Base-by-base conservation (phyloP, 192 early-diverging fungal genomes). In the Coemansia sp. region DNA sequence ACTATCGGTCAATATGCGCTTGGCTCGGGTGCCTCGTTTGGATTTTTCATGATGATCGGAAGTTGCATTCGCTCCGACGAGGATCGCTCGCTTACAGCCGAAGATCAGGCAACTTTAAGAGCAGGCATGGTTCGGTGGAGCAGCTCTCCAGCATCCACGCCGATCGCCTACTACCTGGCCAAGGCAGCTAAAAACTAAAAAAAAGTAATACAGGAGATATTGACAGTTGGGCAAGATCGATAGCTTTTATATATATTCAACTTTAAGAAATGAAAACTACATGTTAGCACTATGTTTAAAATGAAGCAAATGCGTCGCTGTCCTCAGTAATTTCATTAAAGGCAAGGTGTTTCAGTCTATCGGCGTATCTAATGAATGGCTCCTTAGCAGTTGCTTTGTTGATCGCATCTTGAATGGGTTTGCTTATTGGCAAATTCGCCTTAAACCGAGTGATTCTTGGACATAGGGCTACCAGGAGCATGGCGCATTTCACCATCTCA, bases 21-120 rank as follows among this genome's bases (percentile, higher is more conserved):
- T 44, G 86, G 89, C 2, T 92, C 91, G 47, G 91, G 90, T 15
- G 91, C 91, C n/a, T 91, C 89, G 33, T 94, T 94, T 82, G 92
- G 90, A 22, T 90, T 92, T 63, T 94, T 94, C 62, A 92, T 94
- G 91, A 85, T 87, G 86, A 88, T 87, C 42, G 86, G 86, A 46
- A 87, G 86, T 71, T 81, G 79, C 34, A 87, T 87, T 68, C 86
- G 86, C 38, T 72, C 79, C 2, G 79, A 87, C 36, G 78, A 73
- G 9, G 63, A 78, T 54, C 57, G 61, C 24, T 40, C 20, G 65
- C 68, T 84, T 33, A 72, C 73, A 9, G 72, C 62, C 0, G 73
- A 72, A 27, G 82, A 84, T 42, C 67, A 72, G 12, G 71, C 67
- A 3, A 61, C 74, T 13, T 64, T 84, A 40, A 55, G 55, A 29